Base-by-base conservation (phyloP, 2,329 filamentous ascomycete genomes). In the Paecilomyces sp. region DNA sequence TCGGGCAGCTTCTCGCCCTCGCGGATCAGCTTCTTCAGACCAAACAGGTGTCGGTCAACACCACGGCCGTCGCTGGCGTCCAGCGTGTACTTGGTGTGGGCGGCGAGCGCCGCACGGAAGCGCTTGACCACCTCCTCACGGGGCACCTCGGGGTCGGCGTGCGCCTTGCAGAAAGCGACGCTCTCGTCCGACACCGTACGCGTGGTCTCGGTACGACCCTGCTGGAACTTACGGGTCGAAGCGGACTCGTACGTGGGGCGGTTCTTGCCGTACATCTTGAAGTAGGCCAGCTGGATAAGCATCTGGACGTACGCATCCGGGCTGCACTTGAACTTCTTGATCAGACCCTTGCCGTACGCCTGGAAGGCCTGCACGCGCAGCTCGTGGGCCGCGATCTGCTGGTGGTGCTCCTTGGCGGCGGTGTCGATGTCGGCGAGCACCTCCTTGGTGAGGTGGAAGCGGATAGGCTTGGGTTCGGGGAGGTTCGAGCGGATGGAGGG, bases 301-400 rank as follows among this genome's bases (percentile, higher is more conserved):
- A 99, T 94, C 79, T 99, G 94, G 51, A 97, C 92, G 76, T 95
- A 99, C 33, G 93, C 94, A 70, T 99, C 95, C 31, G 94, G 94
- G 28, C 90, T 95, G 85, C 91, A 96, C 80, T 92, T 95, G 87
- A 99, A 97, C 78, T 96, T 95, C 87, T 99, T 99, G 83, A 99
- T 97, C 63, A 99, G 81, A 28, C 91, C 92, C 81, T 99, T 99
- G 75, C 94, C 94, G 76, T 99, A 99, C 68, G 88, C 93, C 77
- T 97, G 92, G 81, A 95, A 99, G 30, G 92, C 90, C 75, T 97
- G 93, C 2, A 99, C 92, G 24, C 90, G 86, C 54, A 99, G 87
- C 75, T 99, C 89, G 76, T 99, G 94, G 66, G 90, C 83, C 63
- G 85, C 86, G 66, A 99, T 96, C 63, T 96, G 85, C 66, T 86